Percentiles rank a stretch among this genome's conserved stretches.
These are phyloP conservation scores for Rhodomyrtus tomentosa DNA, from an alignment of 345 rosid genomes.

Conservation along the genomic window DNA sequence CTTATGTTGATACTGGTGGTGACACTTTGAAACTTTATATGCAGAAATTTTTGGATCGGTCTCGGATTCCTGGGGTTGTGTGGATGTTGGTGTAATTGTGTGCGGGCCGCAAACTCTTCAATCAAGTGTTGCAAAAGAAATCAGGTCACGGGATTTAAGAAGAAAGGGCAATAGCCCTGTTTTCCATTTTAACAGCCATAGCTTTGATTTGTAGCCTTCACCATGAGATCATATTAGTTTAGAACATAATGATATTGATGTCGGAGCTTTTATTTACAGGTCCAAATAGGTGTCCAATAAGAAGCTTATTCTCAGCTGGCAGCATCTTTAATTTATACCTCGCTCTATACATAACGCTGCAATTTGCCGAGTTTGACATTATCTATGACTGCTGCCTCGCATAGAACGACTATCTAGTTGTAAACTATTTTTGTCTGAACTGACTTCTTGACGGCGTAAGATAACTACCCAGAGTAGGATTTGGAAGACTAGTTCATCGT, in stretches of 20 bases:
- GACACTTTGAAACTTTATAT: not conserved
- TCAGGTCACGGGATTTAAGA: conserved; percentile 16
- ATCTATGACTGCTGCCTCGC: not conserved
- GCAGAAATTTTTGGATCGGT: conserved; percentile 19
- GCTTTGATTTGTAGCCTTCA: conserved; percentile 18
- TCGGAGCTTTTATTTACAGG: not conserved
- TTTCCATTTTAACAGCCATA: conserved; percentile 39
- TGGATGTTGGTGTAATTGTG: conserved; percentile 25
- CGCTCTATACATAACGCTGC: not conserved
- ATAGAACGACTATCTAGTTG: not conserved
- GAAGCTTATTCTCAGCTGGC: not conserved
- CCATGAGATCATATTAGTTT: not conserved
- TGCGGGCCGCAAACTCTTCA: conserved; percentile 31
- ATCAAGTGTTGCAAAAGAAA: conserved; percentile 23
- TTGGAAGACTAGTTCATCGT: not conserved
- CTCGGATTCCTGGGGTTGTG: conserved; percentile 15
- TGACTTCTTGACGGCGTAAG: not conserved
- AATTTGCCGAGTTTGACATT: not conserved
- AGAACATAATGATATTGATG: not conserved
- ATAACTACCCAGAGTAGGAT: not conserved
- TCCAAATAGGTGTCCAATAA: not conserved
- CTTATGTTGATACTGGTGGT: not conserved
- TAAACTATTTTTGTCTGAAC: not conserved
- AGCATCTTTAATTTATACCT: not conserved
- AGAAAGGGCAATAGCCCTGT: conserved; percentile 11